Evolutionary conservation across 257 asterid species (phyloP).

Genomic region (Jasminum sambac): DNA sequence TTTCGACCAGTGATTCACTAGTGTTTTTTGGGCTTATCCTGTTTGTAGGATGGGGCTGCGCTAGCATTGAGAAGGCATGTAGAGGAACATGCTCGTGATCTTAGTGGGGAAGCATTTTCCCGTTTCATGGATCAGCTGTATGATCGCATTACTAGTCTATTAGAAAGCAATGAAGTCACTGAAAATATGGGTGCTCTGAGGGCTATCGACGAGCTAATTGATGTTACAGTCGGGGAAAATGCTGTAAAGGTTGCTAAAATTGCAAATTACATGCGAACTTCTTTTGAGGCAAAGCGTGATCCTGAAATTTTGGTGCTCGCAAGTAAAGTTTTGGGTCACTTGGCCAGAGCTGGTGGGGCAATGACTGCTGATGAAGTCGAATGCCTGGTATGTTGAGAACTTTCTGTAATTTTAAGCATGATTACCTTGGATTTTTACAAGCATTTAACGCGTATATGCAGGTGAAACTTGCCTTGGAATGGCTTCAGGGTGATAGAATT

Average conservation of each 20-base stretch:
- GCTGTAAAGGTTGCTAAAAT: constrained; percentile 88
- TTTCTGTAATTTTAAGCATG: constrained; percentile 19
- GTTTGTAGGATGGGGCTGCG: constrained; percentile 79
- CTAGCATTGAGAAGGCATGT: constrained; percentile 70
- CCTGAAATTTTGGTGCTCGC: constrained; percentile 84
- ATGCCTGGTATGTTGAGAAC: constrained; percentile 60
- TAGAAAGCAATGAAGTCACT: constrained; percentile 84
- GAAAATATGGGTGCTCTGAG: constrained; percentile 94
- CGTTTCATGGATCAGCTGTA: constrained; percentile 91
- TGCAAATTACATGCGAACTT: constrained; percentile 81
- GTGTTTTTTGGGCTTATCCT: constrained; percentile 17
- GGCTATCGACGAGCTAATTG: constrained; percentile 96
- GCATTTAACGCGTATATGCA: constrained; percentile 40
- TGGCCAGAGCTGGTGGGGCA: constrained; percentile 99
- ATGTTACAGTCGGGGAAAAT: constrained; percentile 83
- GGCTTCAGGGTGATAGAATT: constrained; percentile 95
- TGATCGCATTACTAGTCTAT: constrained; percentile 71
- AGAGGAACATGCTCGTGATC: constrained; percentile 93
- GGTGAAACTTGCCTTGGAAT: constrained; percentile 86
- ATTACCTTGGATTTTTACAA: not conserved
- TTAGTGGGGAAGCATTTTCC: constrained; percentile 75
- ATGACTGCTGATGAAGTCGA: constrained; percentile 99
- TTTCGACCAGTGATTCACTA: not conserved
- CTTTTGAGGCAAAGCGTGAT: constrained; percentile 88
- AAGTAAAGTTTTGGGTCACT: constrained; percentile 92